phyloP scores from a whole-genome alignment of 139 green algal species.

The Volvox africanus region DNA sequence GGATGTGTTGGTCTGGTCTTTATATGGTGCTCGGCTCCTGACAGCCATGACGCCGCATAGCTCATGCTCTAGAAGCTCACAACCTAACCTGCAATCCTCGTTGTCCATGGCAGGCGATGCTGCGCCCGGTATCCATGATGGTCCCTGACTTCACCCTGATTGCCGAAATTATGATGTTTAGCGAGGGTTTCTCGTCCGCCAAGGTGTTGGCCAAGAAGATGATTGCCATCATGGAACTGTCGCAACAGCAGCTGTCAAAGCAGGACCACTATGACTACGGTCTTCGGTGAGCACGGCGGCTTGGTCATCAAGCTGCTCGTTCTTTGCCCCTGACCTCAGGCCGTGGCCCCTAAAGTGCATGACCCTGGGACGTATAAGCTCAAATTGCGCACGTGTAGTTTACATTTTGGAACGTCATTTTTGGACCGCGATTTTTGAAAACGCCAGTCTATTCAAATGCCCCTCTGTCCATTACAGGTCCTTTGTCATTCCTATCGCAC shows the following conservation, averaged over 20 bases:
- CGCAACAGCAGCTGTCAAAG: slow-evolving; percentile 90
- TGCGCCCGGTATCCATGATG: slow-evolving; percentile 92
- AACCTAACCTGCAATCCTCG: background rate
- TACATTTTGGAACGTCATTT: too few species aligned
- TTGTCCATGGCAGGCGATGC: slow-evolving; percentile 76
- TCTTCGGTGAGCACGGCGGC: slow-evolving; percentile 54
- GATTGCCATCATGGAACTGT: slow-evolving; percentile 91
- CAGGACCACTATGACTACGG: slow-evolving; percentile 93
- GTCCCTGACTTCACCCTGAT: slow-evolving; percentile 93
- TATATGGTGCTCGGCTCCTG: too few species aligned
- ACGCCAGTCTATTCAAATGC: too few species aligned
- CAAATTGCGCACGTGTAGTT: too few species aligned
- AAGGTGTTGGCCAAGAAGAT: slow-evolving; percentile 91
- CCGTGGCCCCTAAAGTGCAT: too few species aligned
- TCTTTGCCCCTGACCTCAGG: too few species aligned
- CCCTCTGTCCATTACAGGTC: slow-evolving; percentile 53
- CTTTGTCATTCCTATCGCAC: slow-evolving; percentile 90
- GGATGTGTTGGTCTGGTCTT: too few species aligned
- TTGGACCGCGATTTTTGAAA: too few species aligned
- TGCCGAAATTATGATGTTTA: slow-evolving; percentile 93
- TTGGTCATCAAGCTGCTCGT: too few species aligned
- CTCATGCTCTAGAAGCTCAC: too few species aligned
- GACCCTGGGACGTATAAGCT: too few species aligned
- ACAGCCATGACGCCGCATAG: too few species aligned
- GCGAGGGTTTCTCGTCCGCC: slow-evolving; percentile 84